A percentile compares a stretch with the other conserved stretches of the same genome.
phyloP scores from a whole-genome alignment of 2,329 filamentous ascomycete species.

The Dactylonectria macrodidyma region DNA sequence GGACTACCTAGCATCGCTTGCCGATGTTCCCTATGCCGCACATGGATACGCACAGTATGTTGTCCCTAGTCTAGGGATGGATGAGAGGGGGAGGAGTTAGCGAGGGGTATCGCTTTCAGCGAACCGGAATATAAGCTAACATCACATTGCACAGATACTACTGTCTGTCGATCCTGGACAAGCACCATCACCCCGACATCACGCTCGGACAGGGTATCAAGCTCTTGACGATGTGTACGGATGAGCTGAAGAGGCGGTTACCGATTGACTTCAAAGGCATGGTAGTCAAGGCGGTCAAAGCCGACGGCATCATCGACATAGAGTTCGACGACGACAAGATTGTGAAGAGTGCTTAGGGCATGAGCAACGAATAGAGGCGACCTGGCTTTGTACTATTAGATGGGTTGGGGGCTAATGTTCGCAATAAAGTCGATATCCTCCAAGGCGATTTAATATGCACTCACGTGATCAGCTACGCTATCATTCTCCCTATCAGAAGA shows the following conservation, averaged over 20 bases:
- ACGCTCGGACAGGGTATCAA: constrained; percentile 90
- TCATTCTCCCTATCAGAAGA: constrained; percentile 6
- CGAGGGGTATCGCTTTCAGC: neutral
- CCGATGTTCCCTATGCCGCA: constrained; percentile 92
- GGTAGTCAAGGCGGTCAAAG: constrained; percentile 93
- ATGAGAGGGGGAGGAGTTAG: neutral
- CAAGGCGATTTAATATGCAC: constrained; percentile 14
- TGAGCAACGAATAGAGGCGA: constrained; percentile 38
- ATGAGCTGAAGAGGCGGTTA: constrained; percentile 96
- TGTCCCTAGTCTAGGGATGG: neutral
- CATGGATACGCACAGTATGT: constrained; percentile 97
- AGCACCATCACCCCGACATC: constrained; percentile 98
- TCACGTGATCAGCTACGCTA: neutral
- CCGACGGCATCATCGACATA: constrained; percentile 90
- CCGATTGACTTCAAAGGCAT: constrained; percentile 99
- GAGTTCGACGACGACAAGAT: constrained; percentile 87
- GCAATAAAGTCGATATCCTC: constrained; percentile 45
- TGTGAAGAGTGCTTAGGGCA: constrained; percentile 71
- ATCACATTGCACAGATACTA: constrained; percentile 78
- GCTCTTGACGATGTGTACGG: constrained; percentile 93
- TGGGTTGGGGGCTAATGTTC: constrained; percentile 44
- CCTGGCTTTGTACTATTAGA: constrained; percentile 57
- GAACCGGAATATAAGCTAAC: constrained; percentile 40
- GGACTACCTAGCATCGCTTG: constrained; percentile 93
- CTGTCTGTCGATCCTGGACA: constrained; percentile 96